phyloP scores from a whole-genome alignment of 2,329 filamentous ascomycete species.

The Chaetomium globosum region DNA sequence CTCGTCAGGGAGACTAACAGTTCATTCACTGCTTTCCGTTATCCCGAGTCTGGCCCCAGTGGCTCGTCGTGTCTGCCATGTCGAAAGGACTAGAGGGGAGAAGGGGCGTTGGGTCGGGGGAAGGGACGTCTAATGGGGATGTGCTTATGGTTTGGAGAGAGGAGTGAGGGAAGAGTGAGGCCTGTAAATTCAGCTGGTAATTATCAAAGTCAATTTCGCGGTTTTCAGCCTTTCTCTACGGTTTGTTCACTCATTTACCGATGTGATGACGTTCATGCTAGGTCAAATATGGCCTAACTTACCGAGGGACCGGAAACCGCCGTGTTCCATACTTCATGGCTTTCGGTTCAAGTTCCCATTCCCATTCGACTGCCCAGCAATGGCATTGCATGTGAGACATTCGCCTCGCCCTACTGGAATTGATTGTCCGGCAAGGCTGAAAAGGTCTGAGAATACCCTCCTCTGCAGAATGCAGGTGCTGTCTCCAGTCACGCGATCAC shows the following conservation, averaged over 20 bases:
- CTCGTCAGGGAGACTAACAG: conserved; percentile 36
- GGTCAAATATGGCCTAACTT: too few relatives aligned
- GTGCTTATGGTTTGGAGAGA: conserved; percentile 12
- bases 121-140: not conserved
- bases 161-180: conserved; percentile 9
- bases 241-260: not conserved
- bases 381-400: not conserved
- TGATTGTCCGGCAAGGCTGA: not conserved
- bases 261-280: too few relatives aligned
- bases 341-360: not conserved
- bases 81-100: conserved; percentile 15
- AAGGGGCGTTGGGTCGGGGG: conserved; percentile 3
- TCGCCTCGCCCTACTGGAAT: not conserved
- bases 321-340: not conserved
- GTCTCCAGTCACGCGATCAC: too few relatives aligned
- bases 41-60: conserved; percentile 23
- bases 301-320: not conserved
- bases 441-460: too few relatives aligned
- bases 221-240: conserved; percentile 18
- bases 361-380: not conserved
- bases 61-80: conserved; percentile 28
- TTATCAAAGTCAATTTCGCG: conserved; percentile 27
- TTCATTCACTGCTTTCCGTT: conserved; percentile 35
- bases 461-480: too few relatives aligned
- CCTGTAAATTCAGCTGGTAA: conserved; percentile 30